Conservation (phyloP, 139 green algal species). For the Closterium sp. region DNA sequence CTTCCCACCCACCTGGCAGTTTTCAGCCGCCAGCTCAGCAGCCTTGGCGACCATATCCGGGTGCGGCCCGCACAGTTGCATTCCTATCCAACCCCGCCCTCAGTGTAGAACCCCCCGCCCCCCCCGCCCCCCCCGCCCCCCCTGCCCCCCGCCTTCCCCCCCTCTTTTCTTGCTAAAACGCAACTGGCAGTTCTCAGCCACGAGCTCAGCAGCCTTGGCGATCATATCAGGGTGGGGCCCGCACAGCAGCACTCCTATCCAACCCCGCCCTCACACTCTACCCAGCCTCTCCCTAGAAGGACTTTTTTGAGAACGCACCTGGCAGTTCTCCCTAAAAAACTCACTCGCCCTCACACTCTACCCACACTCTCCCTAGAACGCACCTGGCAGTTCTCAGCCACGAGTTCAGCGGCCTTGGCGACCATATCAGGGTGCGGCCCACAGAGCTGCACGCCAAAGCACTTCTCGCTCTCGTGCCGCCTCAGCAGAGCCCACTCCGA, state of each 20-base stretch:
- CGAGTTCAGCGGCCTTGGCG: slow-evolving; percentile 69
- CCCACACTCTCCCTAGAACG: not conserved
- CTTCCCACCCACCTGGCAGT: no score
- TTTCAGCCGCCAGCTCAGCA: slow-evolving; percentile 67
- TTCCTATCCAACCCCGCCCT: no score
- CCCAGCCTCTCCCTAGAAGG: no score
- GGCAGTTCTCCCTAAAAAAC: slow-evolving; percentile 59
- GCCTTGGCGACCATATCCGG: slow-evolving; percentile 72
- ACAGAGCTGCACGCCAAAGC: slow-evolving; percentile 95
- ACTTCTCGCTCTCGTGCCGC: slow-evolving; percentile 83
- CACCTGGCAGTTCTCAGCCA: slow-evolving; percentile 63
- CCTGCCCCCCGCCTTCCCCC: no score
- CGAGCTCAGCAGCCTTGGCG: slow-evolving; percentile 67
- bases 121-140: no score
- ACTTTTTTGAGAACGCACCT: not conserved
- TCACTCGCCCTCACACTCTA: slow-evolving; percentile 73
- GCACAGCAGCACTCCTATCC: slow-evolving; percentile 83
- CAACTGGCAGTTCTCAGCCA: slow-evolving; percentile 54
- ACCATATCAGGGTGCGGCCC: slow-evolving; percentile 82
- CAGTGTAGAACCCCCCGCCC: slow-evolving; percentile 56
- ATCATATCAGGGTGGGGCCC: slow-evolving; percentile 82
- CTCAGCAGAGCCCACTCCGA: slow-evolving; percentile 96
- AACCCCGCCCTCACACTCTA: slow-evolving; percentile 68
- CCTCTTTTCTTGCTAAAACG: not conserved
- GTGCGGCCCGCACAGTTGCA: slow-evolving; percentile 83